A percentile compares a stretch with the other conserved stretches of the same genome.
Conservation (phyloP, 2,329 filamentous ascomycete species). For the Scortechinia acanthostroma region DNA sequence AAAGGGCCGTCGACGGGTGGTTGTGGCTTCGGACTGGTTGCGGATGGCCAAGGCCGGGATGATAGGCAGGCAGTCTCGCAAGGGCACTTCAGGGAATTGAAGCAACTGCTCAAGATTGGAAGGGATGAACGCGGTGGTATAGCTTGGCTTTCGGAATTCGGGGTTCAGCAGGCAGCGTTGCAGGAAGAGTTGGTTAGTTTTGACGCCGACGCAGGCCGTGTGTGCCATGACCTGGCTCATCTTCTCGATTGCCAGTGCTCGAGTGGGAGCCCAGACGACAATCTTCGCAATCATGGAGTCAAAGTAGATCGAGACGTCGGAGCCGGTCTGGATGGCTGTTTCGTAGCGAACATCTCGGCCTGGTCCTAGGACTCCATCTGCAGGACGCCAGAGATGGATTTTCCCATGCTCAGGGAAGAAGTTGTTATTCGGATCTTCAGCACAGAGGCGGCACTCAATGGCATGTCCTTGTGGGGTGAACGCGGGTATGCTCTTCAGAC, state of each 20-base stretch:
- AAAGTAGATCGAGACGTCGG: conserved; percentile 88
- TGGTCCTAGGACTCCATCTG: conserved; percentile 48
- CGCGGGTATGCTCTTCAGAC: conserved; percentile 39
- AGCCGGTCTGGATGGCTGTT: conserved; percentile 83
- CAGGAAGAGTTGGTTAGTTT: conserved; percentile 66
- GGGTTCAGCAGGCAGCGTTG: conserved; percentile 58
- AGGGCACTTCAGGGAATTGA: no score
- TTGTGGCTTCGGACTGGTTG: no score
- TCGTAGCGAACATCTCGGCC: conserved; percentile 89
- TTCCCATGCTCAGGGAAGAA: conserved; percentile 94
- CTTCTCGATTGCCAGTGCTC: conserved; percentile 70
- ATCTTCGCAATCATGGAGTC: conserved; percentile 99
- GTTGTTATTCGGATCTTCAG: conserved; percentile 83
- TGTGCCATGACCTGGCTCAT: conserved; percentile 20
- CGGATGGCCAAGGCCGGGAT: no score
- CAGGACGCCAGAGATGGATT: conserved; percentile 73
- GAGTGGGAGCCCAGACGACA: conserved; percentile 76
- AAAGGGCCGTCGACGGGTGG: no score
- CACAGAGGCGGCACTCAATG: conserved; percentile 93
- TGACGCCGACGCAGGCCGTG: conserved; percentile 30
- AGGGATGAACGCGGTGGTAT: conserved; percentile 44
- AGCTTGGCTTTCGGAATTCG: conserved; percentile 53
- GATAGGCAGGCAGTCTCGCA: no score
- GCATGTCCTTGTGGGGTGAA: no score
- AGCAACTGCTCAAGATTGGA: no score